Base-by-base conservation (phyloP, 2,329 filamentous ascomycete genomes). In the Clarireedia homoeocarpa region DNA sequence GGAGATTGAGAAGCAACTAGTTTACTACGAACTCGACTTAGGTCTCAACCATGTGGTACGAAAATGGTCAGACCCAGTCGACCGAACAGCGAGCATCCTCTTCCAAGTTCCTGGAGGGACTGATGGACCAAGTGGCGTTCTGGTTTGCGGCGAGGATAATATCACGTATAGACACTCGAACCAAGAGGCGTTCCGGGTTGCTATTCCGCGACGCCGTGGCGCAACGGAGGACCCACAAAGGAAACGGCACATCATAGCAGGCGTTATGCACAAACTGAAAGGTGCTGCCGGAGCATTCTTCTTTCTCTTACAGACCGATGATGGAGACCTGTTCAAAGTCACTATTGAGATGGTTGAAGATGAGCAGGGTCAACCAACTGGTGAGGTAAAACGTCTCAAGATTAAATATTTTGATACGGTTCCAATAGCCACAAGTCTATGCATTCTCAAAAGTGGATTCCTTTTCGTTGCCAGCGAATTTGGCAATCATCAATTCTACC, bases 401-500 rank as follows among this genome's bases (percentile, higher is more conserved):
- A 89, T 99, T 73, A 96, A 96, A 71, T 99, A 97, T 71, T 99
- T 97, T 65, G 94, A 99, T 66, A 99, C 94, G 0, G 88, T 96
- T 3, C 92, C 95, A 0, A 78, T 95, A 39, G 90, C 91, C 0
- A 85, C 88, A 0, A 95, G 83, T 67, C 80, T 99, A 46, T 90
- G 91, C 70, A 96, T 99, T 63, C 73, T 99, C 63, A 96, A 96
- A 73, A 96, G 91, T 62, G 95, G 94, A 27, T 99, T 96, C 68
- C 79, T 99, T 10, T 99, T 94, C 67, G 87, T 92, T 53, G 90
- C 91, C 6, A 89, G 89, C 66, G 92, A 99, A 71, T 91, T 88
- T 61, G 94, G 95, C 30, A 94, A 96, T 69, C 89, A 95, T 69
- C 84, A 91, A 58, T 91, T 99, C 64, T 99, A 97, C 71, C 92